Evolutionary conservation across 345 rosid species (phyloP).

Genomic region (Anacardium occidentale): DNA sequence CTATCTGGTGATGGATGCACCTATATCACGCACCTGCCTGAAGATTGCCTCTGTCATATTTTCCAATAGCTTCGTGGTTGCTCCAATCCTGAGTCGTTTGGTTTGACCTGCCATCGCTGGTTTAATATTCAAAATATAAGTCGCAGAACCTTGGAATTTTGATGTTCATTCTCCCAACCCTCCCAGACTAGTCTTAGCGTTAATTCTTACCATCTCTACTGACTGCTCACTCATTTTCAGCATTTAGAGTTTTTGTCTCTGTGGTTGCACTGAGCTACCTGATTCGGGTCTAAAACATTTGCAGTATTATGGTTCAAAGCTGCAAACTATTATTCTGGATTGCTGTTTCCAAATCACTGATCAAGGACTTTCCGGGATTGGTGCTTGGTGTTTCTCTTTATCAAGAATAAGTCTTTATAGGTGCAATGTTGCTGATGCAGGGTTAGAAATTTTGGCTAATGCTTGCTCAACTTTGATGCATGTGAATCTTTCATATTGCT

Average conservation of each 20-base stretch:
- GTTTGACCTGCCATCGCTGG: constrained; percentile 67
- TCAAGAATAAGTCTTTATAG: constrained; percentile 54
- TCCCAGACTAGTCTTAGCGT: constrained; percentile 37
- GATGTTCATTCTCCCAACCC: constrained; percentile 45
- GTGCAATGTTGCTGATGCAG: constrained; percentile 52
- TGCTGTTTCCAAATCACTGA: constrained; percentile 66
- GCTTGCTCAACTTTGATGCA: constrained; percentile 42
- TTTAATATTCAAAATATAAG: constrained; percentile 57
- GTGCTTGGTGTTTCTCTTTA: constrained; percentile 49
- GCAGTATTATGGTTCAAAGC: constrained; percentile 43
- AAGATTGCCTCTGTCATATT: constrained; percentile 70
- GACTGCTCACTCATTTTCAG: constrained; percentile 66
- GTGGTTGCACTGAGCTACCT: constrained; percentile 57
- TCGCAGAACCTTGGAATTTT: constrained; percentile 54
- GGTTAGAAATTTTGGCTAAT: constrained; percentile 49
- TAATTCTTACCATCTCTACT: constrained; percentile 42
- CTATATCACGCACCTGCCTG: constrained; percentile 56
- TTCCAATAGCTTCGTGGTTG: constrained; percentile 46
- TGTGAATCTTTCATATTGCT: constrained; percentile 55
- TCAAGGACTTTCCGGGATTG: constrained; percentile 48
- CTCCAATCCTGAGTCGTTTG: constrained; percentile 66
- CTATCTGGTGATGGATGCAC: constrained; percentile 31
- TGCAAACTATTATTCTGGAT: constrained; percentile 55
- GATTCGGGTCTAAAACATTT: constrained; percentile 54
- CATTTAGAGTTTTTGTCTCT: constrained; percentile 56